Percentiles rank a stretch among this genome's conserved stretches.
These are phyloP conservation scores for Knufia fluminis DNA, from an alignment of 2,329 filamentous ascomycete genomes.

Conservation along the genomic window DNA sequence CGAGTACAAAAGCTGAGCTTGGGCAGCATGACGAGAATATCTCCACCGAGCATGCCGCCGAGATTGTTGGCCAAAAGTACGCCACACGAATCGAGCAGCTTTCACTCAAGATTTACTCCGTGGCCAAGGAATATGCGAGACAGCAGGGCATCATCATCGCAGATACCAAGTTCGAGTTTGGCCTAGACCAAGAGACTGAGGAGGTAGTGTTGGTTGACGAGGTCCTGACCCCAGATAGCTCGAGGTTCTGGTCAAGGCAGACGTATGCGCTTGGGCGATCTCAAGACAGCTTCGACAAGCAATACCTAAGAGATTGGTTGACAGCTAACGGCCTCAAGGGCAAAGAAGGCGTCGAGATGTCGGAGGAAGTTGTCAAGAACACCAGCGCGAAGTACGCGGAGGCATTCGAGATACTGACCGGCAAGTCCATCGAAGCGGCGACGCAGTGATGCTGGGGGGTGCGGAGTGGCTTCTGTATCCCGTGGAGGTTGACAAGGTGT, in stretches of 20 bases:
- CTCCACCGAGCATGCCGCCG: constrained; percentile 52
- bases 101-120: constrained; percentile 54
- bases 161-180: constrained; percentile 71
- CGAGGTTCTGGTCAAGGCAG: constrained; percentile 74
- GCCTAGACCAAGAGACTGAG: constrained; percentile 53
- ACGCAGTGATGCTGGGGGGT: neutral
- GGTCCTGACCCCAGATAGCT: constrained; percentile 74
- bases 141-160: constrained; percentile 66
- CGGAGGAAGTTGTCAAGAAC: constrained; percentile 57
- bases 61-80: constrained; percentile 56
- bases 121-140: constrained; percentile 53
- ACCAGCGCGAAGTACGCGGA: constrained; percentile 68
- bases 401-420: constrained; percentile 62
- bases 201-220: constrained; percentile 73
- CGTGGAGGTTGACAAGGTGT: neutral
- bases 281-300: constrained; percentile 85
- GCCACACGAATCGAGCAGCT: constrained; percentile 57
- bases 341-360: constrained; percentile 62
- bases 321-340: constrained; percentile 63
- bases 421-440: constrained; percentile 33
- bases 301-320: constrained; percentile 75
- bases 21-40: constrained; percentile 84
- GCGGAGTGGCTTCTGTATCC: neutral
- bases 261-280: constrained; percentile 62
- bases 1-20: constrained; percentile 73